Evolutionary conservation across 306 rosid species (phyloP), one percentile per base, ranked within the genome.

Genomic region (Prinsepia uniflora): DNA sequence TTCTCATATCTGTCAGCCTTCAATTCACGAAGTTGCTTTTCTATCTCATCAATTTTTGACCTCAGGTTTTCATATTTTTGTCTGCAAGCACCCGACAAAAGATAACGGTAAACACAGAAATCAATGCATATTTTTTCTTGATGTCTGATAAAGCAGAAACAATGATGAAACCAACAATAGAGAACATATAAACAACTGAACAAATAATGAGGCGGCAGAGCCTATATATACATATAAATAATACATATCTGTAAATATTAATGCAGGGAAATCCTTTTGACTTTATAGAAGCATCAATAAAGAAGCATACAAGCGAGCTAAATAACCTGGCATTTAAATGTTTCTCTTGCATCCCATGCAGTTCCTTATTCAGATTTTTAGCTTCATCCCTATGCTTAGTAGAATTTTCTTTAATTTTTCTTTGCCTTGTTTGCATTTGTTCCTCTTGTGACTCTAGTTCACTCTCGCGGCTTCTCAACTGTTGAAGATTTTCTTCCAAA

Each of bases 1-100:
- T 83, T 95, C 74, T 95, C 99, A 71, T 91, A 78, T 84, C 97
- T 85, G 81, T 95, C 97, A 44, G 99, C 99, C 90, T 83, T 95
- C 72, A 91, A 73, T 72, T 95, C 99, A 24, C 97, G 97, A 53
- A 95, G 86, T 71, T 91, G 90, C 76, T 91, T 87, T 78, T 95
- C 99, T 59, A 85, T 50, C 83, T 95, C 99, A 40, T 82, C 88
- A 55, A 95, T 86, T 79, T 78, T 89, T 17, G 77, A 78, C 90
- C 79, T 89, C 74, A 95, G 77, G 64, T 72, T 81, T 76, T 91
- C 95, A 88, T 86, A 84, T 75, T 83, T 95, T 54, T 70, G 80
- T 82, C 99, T 95, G 97, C 68, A 74, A 64, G 75, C 52, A 44
- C 63, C 66, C 22, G 8, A 59, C 18, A 70, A 40, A 55, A 10